These are phyloP conservation scores for Pyrus hybrid DNA, from an alignment of 331 rosid species.

Conservation along the genomic window DNA sequence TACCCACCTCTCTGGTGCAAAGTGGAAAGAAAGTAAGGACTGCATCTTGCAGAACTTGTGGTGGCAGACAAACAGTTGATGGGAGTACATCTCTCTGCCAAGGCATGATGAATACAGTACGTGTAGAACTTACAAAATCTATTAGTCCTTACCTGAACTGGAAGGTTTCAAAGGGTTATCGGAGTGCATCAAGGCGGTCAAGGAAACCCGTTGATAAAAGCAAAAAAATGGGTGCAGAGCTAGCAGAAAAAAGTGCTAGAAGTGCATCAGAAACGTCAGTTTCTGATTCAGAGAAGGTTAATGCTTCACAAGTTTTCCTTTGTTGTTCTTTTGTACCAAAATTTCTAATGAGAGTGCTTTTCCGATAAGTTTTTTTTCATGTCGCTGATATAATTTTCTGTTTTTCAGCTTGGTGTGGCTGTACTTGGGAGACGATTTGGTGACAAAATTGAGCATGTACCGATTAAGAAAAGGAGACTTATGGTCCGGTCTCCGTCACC, in stretches of 20 bases:
- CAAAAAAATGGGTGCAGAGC: constrained; percentile 11
- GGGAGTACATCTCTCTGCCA: constrained; percentile 9
- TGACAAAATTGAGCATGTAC: constrained; percentile 31
- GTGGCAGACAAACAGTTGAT: constrained; percentile 14
- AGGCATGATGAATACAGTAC: constrained; percentile 22
- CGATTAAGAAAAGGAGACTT: constrained; percentile 32
- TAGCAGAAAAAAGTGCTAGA: background rate
- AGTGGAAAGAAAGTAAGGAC: constrained; percentile 8
- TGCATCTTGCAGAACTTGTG: constrained; percentile 7
- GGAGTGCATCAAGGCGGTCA: constrained; percentile 27
- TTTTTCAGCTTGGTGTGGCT: constrained; percentile 24
- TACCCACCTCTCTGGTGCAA: constrained; percentile 11
- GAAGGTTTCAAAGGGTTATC: constrained; percentile 23
- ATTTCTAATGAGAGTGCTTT: background rate
- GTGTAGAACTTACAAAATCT: constrained; percentile 18
- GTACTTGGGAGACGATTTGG: constrained; percentile 32
- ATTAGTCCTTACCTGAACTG: constrained; percentile 24
- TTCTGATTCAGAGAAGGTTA: constrained; percentile 36
- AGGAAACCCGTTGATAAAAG: constrained; percentile 17
- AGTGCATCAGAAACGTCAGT: constrained; percentile 18
- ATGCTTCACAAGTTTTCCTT: background rate
- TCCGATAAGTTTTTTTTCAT: background rate
- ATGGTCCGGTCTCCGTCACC: constrained; percentile 28
- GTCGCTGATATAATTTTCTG: background rate
- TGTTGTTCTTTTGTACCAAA: background rate